A percentile compares a stretch with the other conserved stretches of the same genome.
These are phyloP conservation scores for Keithomyces neogunnii DNA, from an alignment of 2,329 filamentous ascomycete genomes.

Conservation along the genomic window DNA sequence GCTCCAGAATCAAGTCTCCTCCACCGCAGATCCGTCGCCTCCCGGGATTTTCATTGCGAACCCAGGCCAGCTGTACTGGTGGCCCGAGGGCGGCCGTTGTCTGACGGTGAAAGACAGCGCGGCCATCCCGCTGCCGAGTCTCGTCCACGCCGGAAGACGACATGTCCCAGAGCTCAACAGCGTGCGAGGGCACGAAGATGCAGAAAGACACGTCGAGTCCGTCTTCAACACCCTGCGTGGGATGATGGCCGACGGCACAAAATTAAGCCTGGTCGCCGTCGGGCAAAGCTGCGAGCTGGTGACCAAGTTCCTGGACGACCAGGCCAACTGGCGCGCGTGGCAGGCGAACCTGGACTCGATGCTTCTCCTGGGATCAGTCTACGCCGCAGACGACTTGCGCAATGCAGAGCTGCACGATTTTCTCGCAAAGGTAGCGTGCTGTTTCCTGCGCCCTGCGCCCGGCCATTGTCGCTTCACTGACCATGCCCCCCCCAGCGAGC, in stretches of 20 bases:
- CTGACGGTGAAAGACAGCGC: slow-evolving; percentile 52
- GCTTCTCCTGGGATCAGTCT: slow-evolving; percentile 40
- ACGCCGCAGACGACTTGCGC: slow-evolving; percentile 27
- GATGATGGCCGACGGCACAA: slow-evolving; percentile 38
- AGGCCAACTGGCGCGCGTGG: slow-evolving; percentile 41
- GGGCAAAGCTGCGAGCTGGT: slow-evolving; percentile 55
- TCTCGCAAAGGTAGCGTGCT: slow-evolving; percentile 36
- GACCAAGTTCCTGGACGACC: slow-evolving; percentile 47
- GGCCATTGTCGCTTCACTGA: neutral
- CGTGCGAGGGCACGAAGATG: slow-evolving; percentile 50
- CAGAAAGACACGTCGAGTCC: slow-evolving; percentile 54
- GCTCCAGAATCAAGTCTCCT: slow-evolving; percentile 28
- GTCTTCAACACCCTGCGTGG: slow-evolving; percentile 58
- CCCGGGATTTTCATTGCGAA: slow-evolving; percentile 70
- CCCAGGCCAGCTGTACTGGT: slow-evolving; percentile 69
- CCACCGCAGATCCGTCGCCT: slow-evolving; percentile 21
- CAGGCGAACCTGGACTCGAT: slow-evolving; percentile 37
- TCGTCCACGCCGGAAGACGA: slow-evolving; percentile 47
- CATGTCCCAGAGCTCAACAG: slow-evolving; percentile 49
- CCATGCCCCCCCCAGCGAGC: slow-evolving; percentile 34
- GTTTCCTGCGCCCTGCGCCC: slow-evolving; percentile 8
- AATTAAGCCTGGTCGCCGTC: slow-evolving; percentile 63
- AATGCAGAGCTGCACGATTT: slow-evolving; percentile 40
- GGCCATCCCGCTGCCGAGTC: slow-evolving; percentile 51
- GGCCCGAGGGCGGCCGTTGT: slow-evolving; percentile 50